A percentile compares a stretch with the other conserved stretches of the same genome.
phyloP scores from a whole-genome alignment of 345 rosid species.

The Capsella bursapastoris region DNA sequence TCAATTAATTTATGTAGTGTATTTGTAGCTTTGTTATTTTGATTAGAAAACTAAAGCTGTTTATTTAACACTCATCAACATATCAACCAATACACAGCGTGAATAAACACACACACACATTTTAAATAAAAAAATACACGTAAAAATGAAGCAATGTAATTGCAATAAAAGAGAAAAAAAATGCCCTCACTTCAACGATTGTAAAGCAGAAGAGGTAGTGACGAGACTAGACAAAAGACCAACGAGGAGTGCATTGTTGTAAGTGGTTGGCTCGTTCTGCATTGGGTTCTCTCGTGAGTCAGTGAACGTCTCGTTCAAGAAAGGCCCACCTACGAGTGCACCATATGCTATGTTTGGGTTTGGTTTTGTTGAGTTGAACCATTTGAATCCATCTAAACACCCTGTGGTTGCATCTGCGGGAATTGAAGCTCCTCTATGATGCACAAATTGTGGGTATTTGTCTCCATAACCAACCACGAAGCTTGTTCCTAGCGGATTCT shows the following conservation, averaged over 20 bases:
- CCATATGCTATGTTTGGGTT: constrained; percentile 92
- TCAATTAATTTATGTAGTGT: neutral
- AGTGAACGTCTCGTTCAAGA: constrained; percentile 73
- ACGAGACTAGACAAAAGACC: constrained; percentile 91
- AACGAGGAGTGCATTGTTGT: constrained; percentile 84
- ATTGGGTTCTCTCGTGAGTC: constrained; percentile 74
- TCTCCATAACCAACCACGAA: constrained; percentile 92
- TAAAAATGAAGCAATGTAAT: constrained; percentile 29
- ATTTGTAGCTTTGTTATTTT: neutral
- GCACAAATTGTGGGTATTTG: constrained; percentile 76
- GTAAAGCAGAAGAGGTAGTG: constrained; percentile 79
- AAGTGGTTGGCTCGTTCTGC: constrained; percentile 92
- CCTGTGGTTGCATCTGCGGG: constrained; percentile 72
- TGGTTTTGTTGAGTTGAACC: constrained; percentile 67
- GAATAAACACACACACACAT: constrained; percentile 18
- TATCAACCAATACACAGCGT: constrained; percentile 35
- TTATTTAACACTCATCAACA: constrained; percentile 26
- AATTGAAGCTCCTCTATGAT: constrained; percentile 98
- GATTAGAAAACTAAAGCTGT: constrained; percentile 1
- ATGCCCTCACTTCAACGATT: constrained; percentile 55
- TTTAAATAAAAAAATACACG: constrained; percentile 6
- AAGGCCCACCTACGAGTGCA: constrained; percentile 94
- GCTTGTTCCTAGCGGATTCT: constrained; percentile 81
- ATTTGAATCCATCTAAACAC: constrained; percentile 78
- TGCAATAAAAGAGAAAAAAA: constrained; percentile 3